phyloP scores from a whole-genome alignment of 306 rosid species.

The Datisca glomerata region DNA sequence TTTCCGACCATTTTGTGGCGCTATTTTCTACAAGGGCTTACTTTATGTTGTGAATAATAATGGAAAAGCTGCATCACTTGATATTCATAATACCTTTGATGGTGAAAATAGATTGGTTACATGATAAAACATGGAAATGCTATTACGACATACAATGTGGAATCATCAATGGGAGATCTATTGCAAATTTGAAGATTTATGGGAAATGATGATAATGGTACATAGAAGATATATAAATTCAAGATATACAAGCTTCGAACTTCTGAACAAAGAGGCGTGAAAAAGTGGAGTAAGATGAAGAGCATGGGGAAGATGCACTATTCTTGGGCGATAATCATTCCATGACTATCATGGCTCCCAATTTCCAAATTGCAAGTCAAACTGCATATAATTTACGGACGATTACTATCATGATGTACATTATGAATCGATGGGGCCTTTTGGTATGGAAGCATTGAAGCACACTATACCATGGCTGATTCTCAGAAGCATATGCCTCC shows the following conservation, averaged over 20 bases:
- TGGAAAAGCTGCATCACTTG: not conserved
- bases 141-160: not conserved
- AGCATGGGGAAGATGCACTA: constrained; percentile 1
- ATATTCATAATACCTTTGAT: not conserved
- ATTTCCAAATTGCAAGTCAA: not conserved
- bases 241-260: not conserved
- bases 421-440: not conserved
- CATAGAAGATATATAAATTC: not conserved
- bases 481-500: not conserved
- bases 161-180: not conserved
- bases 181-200: not conserved
- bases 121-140: not conserved
- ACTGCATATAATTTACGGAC: too few species aligned
- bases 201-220: not conserved
- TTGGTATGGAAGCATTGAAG: too few species aligned
- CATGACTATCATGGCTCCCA: not conserved
- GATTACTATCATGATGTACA: not conserved
- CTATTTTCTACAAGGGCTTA: not conserved
- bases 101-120: not conserved
- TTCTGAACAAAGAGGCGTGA: not conserved
- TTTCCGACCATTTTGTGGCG: not conserved
- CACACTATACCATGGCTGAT: too few species aligned
- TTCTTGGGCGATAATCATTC: constrained; percentile 1
- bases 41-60: not conserved
- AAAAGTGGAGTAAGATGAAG: not conserved